Evolutionary conservation across 306 rosid species (phyloP), one percentile per base, ranked within the genome.

Genomic region (Prunus padus): DNA sequence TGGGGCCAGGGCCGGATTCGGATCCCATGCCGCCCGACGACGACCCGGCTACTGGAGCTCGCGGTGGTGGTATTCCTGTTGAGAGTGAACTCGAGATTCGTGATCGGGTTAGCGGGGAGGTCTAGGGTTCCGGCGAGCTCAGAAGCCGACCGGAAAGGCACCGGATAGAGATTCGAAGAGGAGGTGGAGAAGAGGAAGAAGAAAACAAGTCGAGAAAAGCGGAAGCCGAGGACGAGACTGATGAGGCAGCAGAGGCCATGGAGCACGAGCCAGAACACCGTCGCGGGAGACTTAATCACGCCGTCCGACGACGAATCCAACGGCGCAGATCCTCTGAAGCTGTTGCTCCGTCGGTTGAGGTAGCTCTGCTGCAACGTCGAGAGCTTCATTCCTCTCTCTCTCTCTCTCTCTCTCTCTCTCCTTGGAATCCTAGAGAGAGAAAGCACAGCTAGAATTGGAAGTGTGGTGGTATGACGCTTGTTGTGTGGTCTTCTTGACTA

Each of bases 1-100:
- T 96, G 99, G 9, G 99, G 99, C 99, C 98, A 96, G 19, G 99
- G 92, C 73, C 98, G 86, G 84, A 96, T 88, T 79, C 99, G 98
- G 93, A 96, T 96, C 90, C 99, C 99, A 64, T 96, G 99, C 67
- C 99, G 84, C 20, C 99, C 99, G 19, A 96, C 99, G 23, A 96
- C 89, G 8, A 96, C 99, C 26, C 99, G 85, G 78, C 99, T 90
- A 42, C 75, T 67, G 73, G 79, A 76, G 76, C 77, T 75, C 9
- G 79, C 75, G 16, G 76, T 40, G 15, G 72, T 50, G 46, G 80
- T 11, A n/a, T 88, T 89, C 45, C 76, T 63, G 79, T 90, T 90
- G 8, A 69, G 78, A 30, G 85, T 82, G 59, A 40, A 59, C 40
- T 81, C 85, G 28, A 76, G 19, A 33, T 73, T 76, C 11, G n/a